These are phyloP conservation scores for Fraxinus americana DNA, from an alignment of 257 asterid genomes.

Conservation along the genomic window DNA sequence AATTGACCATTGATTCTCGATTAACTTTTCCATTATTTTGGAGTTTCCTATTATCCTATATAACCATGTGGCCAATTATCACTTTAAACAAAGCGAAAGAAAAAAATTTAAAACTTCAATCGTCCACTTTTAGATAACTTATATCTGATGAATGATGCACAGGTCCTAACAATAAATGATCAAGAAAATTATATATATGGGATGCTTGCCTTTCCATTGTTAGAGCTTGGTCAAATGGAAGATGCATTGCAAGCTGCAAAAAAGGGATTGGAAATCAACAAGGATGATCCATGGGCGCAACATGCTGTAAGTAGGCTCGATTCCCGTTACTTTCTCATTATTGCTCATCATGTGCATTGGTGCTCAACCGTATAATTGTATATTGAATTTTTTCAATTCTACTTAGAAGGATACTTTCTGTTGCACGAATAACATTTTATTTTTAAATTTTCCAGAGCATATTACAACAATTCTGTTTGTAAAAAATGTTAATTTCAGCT, in stretches of 20 bases:
- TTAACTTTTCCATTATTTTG: conserved; percentile 2
- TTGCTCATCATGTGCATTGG: not conserved
- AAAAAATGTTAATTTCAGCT: conserved; percentile 8
- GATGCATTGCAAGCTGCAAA: conserved; percentile 82
- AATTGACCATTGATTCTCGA: not conserved
- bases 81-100: not conserved
- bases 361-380: not conserved
- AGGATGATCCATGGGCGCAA: conserved; percentile 87
- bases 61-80: not conserved
- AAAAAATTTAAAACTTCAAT: not conserved
- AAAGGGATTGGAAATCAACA: conserved; percentile 69
- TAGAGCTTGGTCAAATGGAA: conserved; percentile 80
- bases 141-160: conserved; percentile 26
- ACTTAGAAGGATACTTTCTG: not conserved
- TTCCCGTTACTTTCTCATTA: conserved; percentile 8
- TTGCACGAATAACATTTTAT: not conserved
- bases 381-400: not conserved
- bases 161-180: conserved; percentile 75
- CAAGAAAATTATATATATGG: conserved; percentile 71
- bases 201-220: conserved; percentile 85
- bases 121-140: not conserved
- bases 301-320: conserved; percentile 71
- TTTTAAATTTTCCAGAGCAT: not conserved
- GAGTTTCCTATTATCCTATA: conserved; percentile 2
- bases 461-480: not conserved